Percentiles rank a stretch among this genome's conserved stretches.
Conservation (phyloP, 2,329 filamentous ascomycete genomes). For the Ophiostoma australiae region DNA sequence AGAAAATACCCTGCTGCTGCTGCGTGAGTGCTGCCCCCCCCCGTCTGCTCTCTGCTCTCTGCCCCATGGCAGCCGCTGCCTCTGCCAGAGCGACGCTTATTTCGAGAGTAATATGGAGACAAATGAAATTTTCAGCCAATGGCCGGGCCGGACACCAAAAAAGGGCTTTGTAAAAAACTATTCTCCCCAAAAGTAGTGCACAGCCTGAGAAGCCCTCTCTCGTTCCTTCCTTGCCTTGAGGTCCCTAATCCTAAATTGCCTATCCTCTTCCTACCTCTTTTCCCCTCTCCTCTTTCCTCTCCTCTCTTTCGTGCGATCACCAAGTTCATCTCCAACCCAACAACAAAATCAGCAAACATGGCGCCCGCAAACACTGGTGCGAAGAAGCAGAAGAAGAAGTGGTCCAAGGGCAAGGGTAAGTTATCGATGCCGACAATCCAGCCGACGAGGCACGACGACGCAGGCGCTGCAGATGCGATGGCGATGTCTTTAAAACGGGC, state of each 20-base stretch:
- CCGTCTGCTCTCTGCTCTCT: too few relatives aligned
- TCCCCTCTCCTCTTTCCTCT: conserved; percentile 18
- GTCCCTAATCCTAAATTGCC: conserved; percentile 10
- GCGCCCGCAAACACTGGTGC: conserved; percentile 55
- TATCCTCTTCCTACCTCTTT: conserved; percentile 18
- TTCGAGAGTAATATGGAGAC: neutral
- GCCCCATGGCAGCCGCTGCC: neutral
- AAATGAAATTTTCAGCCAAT: conserved; percentile 14
- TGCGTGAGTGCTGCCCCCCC: neutral
- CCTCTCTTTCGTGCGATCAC: conserved; percentile 22
- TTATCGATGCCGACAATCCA: conserved; percentile 11
- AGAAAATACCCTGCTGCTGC: neutral
- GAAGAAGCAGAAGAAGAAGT: conserved; percentile 83
- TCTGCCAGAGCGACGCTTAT: neutral
- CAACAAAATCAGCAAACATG: conserved; percentile 38
- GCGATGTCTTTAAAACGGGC: neutral
- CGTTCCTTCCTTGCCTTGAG: too few relatives aligned
- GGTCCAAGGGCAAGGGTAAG: conserved; percentile 68
- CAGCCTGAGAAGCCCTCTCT: neutral
- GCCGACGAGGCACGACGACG: neutral
- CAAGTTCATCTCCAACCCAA: conserved; percentile 30
- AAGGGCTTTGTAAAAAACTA: conserved; percentile 16
- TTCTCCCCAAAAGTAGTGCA: conserved; percentile 14
- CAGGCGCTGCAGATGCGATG: neutral
- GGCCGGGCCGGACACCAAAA: neutral